Percentiles rank a stretch among this genome's conserved stretches.
phyloP scores from a whole-genome alignment of 2,329 filamentous ascomycete genomes.

The Chaetothyriales sp. region DNA sequence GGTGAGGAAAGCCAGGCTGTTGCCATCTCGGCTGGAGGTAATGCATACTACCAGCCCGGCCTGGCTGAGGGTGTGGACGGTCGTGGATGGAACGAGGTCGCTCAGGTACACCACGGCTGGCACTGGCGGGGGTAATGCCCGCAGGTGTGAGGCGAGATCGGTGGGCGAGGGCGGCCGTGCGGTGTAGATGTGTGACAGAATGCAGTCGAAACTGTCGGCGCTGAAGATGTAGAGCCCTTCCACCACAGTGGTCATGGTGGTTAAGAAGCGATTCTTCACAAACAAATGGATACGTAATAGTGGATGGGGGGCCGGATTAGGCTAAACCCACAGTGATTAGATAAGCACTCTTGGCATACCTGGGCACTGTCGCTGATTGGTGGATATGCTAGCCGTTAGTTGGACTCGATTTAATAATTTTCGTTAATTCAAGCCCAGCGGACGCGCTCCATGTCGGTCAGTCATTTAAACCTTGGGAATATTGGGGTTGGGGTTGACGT shows the following conservation, averaged over 20 bases:
- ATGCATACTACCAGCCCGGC: constrained; percentile 75
- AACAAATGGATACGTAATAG: too few relatives aligned
- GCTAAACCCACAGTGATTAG: too few relatives aligned
- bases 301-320: too few relatives aligned
- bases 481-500: too few relatives aligned
- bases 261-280: not conserved
- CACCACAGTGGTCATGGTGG: constrained; percentile 67
- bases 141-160: constrained; percentile 70
- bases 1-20: constrained; percentile 79
- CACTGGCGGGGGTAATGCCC: constrained; percentile 63
- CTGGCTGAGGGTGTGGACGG: constrained; percentile 78
- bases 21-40: constrained; percentile 70
- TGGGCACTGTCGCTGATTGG: too few relatives aligned
- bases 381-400: too few relatives aligned
- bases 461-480: too few relatives aligned
- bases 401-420: too few relatives aligned
- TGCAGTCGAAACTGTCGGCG: constrained; percentile 73
- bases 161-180: constrained; percentile 62
- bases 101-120: constrained; percentile 77
- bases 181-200: constrained; percentile 80
- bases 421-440: too few relatives aligned
- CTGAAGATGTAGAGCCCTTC: constrained; percentile 96
- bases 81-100: constrained; percentile 66
- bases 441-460: too few relatives aligned
- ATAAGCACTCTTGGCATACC: too few relatives aligned